A percentile compares a stretch with the other conserved stretches of the same genome.
Conservation (phyloP, 1,284 basidiomycete genomes). For the Marasmius tenuissimus region DNA sequence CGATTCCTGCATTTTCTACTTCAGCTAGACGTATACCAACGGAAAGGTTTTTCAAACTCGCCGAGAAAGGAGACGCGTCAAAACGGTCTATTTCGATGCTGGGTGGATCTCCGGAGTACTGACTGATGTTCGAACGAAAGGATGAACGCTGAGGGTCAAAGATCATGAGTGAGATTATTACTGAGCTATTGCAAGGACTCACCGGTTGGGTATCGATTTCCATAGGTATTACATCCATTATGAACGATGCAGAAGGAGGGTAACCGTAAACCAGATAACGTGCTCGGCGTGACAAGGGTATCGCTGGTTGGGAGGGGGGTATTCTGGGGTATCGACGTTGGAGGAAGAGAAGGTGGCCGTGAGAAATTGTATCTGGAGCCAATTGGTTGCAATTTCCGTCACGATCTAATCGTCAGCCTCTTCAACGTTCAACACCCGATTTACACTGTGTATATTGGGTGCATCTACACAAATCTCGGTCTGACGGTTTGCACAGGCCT, state of each 20-base stretch:
- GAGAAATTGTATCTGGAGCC: no score
- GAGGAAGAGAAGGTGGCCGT: no score
- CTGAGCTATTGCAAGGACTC: not conserved
- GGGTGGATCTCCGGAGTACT: not conserved
- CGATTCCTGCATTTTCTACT: constrained; percentile 22
- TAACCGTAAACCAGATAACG: no score
- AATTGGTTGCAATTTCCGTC: no score
- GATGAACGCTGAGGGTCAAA: not conserved
- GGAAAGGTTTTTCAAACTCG: not conserved
- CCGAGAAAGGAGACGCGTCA: constrained; percentile 12
- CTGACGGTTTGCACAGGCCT: no score
- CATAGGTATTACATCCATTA: not conserved
- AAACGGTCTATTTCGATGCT: constrained; percentile 8
- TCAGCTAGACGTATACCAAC: not conserved
- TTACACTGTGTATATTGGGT: no score
- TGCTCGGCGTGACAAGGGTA: no score
- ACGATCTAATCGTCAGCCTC: no score
- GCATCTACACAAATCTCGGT: no score
- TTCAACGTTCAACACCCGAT: no score
- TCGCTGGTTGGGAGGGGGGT: no score
- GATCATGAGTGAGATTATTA: not conserved
- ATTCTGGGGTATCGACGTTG: no score
- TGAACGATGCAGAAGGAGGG: not conserved
- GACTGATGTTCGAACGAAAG: not conserved
- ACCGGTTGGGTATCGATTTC: not conserved